Base-by-base conservation (phyloP, 2,329 filamentous ascomycete genomes). In the Zopfia rhizophila region DNA sequence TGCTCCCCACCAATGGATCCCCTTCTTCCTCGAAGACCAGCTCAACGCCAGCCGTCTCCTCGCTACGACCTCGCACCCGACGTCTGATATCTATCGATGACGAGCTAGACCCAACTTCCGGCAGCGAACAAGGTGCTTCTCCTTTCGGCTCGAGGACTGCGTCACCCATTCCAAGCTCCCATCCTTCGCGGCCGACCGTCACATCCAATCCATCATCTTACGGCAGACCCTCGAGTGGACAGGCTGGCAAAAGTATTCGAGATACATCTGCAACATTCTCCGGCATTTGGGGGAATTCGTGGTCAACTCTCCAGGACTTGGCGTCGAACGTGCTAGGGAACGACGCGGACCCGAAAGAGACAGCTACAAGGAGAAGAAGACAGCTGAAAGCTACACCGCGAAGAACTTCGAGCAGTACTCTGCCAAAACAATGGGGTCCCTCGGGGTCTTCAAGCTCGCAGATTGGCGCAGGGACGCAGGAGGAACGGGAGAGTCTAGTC, bases 71-170 rank as follows among this genome's bases (percentile, higher is more conserved):
- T 17, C 70, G 78, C 28, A 73, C 70, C 25, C 69, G 74, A 27
- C 70, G 76, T 47, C 60, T 80, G 56, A 77, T 80, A 38, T 79
- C 77, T 10, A 71, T 79, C 17, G 74, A 76, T 56, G 76, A 78
- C 46, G 70, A 73, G 44, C 69, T 71, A 25, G 71, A 75, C 39
- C 58, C 61, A 7, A 53, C 51, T 14, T 60, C 68, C 21, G 63
- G 62, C 27, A 69, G 66, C 56, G 63, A 69, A 32, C 48, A 59
- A 33, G 61, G 58, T 36, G 67, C 72, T 18, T 75, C 74, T n/a
- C 71, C 75, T 23, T 69, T 55, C 28, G 62, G 61, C 35, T 75
- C 72, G 29, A 56, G 73, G 48, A 55, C 70, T 31, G 64, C 66
- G 14, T 78, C 76, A 17, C 76, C 75, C 25, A 68, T 73, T 36